Percentiles rank a stretch among this genome's conserved stretches.
phyloP scores from a whole-genome alignment of 1,284 basidiomycete genomes.

The Ceraceosorus guamensis region DNA sequence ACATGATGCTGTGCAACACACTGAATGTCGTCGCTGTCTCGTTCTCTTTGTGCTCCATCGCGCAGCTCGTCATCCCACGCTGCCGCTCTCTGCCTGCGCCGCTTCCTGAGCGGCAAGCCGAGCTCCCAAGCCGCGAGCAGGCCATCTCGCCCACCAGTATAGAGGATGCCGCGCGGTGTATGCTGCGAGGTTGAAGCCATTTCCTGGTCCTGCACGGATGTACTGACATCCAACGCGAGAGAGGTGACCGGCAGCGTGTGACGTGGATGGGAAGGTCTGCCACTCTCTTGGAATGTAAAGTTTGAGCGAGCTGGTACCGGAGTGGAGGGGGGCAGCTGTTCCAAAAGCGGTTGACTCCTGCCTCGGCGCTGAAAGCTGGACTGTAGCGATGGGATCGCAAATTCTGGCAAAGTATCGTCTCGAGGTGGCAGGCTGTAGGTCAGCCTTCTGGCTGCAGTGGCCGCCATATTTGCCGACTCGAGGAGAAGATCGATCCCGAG shows the following conservation, averaged over 20 bases:
- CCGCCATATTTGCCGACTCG: no score
- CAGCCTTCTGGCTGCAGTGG: no score
- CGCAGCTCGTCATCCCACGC: no score
- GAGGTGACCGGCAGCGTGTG: slow-evolving; percentile 42
- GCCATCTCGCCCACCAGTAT: slow-evolving; percentile 86
- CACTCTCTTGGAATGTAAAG: background rate
- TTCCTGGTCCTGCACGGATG: slow-evolving; percentile 17
- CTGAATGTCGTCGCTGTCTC: slow-evolving; percentile 7
- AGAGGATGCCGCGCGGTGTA: slow-evolving; percentile 77
- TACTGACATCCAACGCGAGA: slow-evolving; percentile 35
- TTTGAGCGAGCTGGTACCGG: no score
- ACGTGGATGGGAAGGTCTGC: slow-evolving; percentile 19
- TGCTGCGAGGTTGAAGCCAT: slow-evolving; percentile 2
- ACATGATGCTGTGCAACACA: background rate
- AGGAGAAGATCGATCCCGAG: no score
- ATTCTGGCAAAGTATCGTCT: no score
- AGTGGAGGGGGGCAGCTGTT: background rate
- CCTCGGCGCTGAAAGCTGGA: background rate
- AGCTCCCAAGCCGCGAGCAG: slow-evolving; percentile 87
- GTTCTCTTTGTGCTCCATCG: slow-evolving; percentile 5
- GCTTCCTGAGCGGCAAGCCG: slow-evolving; percentile 58
- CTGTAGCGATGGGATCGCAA: background rate
- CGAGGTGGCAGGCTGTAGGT: no score
- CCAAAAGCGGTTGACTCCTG: background rate
- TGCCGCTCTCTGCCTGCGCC: background rate